Percentiles rank a stretch among this genome's conserved stretches.
phyloP scores from a whole-genome alignment of 1,284 basidiomycete genomes.

The Pseudozyma hubeiensis region DNA sequence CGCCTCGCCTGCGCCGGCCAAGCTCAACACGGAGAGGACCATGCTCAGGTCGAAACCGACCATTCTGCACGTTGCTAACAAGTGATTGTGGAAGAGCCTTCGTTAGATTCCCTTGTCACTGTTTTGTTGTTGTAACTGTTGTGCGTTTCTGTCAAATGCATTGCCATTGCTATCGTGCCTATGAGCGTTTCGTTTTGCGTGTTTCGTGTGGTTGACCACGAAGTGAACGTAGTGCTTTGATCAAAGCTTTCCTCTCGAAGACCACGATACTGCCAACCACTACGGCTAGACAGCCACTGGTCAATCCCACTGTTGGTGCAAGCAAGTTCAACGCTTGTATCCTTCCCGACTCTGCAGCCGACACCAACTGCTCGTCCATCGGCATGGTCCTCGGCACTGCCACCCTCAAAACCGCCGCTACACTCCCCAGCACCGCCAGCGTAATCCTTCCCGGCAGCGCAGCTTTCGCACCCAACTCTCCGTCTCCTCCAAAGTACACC shows the following conservation, averaged over 20 bases:
- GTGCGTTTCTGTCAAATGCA: not conserved
- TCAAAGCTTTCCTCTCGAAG: slow-evolving; percentile 17
- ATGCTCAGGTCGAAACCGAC: slow-evolving; percentile 10
- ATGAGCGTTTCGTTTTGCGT: slow-evolving; percentile 4
- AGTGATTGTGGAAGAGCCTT: not conserved
- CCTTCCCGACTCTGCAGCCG: not conserved
- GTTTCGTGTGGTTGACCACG: not conserved
- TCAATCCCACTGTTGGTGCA: slow-evolving; percentile 15
- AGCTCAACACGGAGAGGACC: slow-evolving; percentile 1
- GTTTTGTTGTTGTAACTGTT: not conserved
- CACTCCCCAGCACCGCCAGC: slow-evolving; percentile 6
- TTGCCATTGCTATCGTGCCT: not conserved
- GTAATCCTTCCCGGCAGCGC: slow-evolving; percentile 14
- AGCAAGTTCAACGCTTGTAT: slow-evolving; percentile 27
- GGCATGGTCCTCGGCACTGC: slow-evolving; percentile 20
- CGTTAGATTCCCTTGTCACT: not conserved
- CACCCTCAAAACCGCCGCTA: slow-evolving; percentile 9
- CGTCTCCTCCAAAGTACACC: slow-evolving; percentile 12
- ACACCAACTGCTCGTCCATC: slow-evolving; percentile 2
- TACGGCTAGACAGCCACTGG: slow-evolving; percentile 5
- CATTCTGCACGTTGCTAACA: slow-evolving; percentile 12
- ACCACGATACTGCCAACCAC: slow-evolving; percentile 6
- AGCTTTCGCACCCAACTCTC: slow-evolving; percentile 2
- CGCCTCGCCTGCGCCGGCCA: slow-evolving; percentile 22
- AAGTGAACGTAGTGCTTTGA: slow-evolving; percentile 4